Evolutionary conservation across 202 grass and related monocot species (phyloP), one percentile per base, ranked within the genome.

Genomic region (Carex arenaria): DNA sequence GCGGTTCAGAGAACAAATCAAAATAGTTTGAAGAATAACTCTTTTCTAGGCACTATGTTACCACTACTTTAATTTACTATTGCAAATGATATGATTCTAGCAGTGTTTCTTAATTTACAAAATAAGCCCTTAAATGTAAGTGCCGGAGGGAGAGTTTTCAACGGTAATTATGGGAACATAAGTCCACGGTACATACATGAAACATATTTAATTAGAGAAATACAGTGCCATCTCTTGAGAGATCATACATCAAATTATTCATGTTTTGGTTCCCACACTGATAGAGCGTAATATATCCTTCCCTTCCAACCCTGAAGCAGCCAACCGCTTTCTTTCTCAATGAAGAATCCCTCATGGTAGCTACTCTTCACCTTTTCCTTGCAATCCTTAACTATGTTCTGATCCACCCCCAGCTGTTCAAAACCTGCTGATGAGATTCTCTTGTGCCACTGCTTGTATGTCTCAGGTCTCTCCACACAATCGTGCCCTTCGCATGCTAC

Each of bases 251-350:
- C 10, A 49, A 49, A 49, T 59, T 59, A 59, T 59, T 59, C 30
- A 2, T 18, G 26, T 78, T 57, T 80, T 64, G 84, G 64, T 56
- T 80, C 74, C 89, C 92, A 94, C 32, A 87, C 79, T n/a, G 92
- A 89, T 67, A 88, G 62, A 19, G 83, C 92, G 18, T 84, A 73
- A 36, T 78, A 10, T 64, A 92, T 87, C 84, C 81, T 94, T 45
- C 92, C 92, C 32, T 94, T 94, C 92, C 92, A 94, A 36, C 90
- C 90, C n/a, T 86, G 23, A 19, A 94, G 80, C 23, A 89, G 22
- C 87, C 87, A 89, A 17, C 72, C 62, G 3, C 57, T 83, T 68
- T 86, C 87, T 59, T 86, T 72, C 20, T 89, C 80, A 6, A 89
- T 72, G 32, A 89, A 72, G 45, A 88, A 88, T 54, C 72, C 82